These are phyloP conservation scores for Talaromyces sp. DNA, from an alignment of 2,329 filamentous ascomycete species.

Conservation along the genomic window DNA sequence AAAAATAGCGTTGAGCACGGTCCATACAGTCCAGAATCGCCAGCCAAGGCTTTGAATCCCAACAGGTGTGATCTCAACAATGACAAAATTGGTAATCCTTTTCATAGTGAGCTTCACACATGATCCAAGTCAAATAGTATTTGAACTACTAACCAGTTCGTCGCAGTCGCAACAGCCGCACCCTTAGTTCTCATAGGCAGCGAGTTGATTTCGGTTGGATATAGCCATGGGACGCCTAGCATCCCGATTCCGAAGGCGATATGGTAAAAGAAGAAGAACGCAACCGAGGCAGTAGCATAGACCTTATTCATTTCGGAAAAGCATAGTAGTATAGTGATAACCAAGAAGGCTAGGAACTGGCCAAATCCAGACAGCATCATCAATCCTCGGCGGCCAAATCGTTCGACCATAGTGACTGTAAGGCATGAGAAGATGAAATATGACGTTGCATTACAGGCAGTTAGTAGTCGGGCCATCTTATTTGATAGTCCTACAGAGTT, in stretches of 20 bases:
- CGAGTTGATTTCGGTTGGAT: conserved; percentile 18
- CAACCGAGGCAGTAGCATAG: conserved; percentile 34
- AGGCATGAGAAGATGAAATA: conserved; percentile 43
- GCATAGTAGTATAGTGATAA: conserved; percentile 47
- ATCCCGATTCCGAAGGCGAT: conserved; percentile 45
- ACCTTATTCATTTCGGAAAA: conserved; percentile 23
- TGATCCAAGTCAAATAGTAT: neutral
- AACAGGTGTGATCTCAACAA: conserved; percentile 16
- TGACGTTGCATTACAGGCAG: conserved; percentile 49
- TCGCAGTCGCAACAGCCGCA: conserved; percentile 13
- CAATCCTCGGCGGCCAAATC: conserved; percentile 52
- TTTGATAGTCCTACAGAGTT: conserved; percentile 50
- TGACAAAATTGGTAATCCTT: conserved; percentile 9
- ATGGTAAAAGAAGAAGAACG: conserved; percentile 51
- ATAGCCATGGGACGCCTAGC: conserved; percentile 36
- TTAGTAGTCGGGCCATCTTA: conserved; percentile 49
- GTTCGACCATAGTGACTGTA: conserved; percentile 45
- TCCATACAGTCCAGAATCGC: conserved; percentile 19
- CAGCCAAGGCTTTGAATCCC: conserved; percentile 20
- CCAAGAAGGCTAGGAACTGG: conserved; percentile 47
- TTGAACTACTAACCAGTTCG: conserved; percentile 14
- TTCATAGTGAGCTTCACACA: conserved; percentile 7
- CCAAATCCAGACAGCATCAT: conserved; percentile 49
- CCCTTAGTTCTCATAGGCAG: conserved; percentile 15
- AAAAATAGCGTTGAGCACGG: conserved; percentile 17